Evolutionary conservation across 192 early-diverging fungal genomes (phyloP), one percentile per base, ranked within the genome.

Genomic region (Ramicandelaber brevisporus): DNA sequence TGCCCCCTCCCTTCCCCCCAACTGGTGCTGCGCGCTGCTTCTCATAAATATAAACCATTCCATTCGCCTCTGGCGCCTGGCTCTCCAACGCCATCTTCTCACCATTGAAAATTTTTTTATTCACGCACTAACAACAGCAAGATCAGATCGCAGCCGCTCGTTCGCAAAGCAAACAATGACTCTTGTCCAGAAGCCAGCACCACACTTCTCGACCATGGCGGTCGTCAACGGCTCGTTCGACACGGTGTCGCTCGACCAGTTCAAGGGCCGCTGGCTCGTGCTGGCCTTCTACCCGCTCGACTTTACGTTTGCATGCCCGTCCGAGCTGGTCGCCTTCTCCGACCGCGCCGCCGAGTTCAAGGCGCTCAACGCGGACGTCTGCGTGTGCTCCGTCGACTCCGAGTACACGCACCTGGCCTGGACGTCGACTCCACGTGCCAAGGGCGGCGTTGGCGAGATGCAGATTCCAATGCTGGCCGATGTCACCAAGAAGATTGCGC

Each of bases 281-380:
- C 61, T 85, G 21, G 76, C 81, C 52, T 78, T 81, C 51, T 90
- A 87, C 63, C 87, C 87, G 30, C 65, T 84, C 34, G 85, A 87
- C 55, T 90, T 75, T 50, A 77, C 73, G 34, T 78, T 77, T 34
- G 73, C 78, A 29, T 92, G 87, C 62, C 87, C 87, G 17, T 88
- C 87, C 37, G 83, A 92, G 54, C 80, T 92, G 58, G 67, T 81
- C 33, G 78, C 78, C 17, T 84, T 84, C 65, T 67, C 64, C 38
- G 84, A 93, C 51, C 65, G 68, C 41, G 61, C 64, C 36, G 64
- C 63, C 8, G 70, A 85, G 48, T 93, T 93, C 60, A 54, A 68
- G 37, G 65, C 57, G 33, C 46, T 80, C 14, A 69, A 71, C 53
- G 63, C 69, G 38, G 75, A 71, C 38, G 72, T 84, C 24, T 48